A percentile compares a stretch with the other conserved stretches of the same genome.
These are phyloP conservation scores for Nidula niveotomentosa DNA, from an alignment of 1,284 basidiomycete genomes.

Conservation along the genomic window DNA sequence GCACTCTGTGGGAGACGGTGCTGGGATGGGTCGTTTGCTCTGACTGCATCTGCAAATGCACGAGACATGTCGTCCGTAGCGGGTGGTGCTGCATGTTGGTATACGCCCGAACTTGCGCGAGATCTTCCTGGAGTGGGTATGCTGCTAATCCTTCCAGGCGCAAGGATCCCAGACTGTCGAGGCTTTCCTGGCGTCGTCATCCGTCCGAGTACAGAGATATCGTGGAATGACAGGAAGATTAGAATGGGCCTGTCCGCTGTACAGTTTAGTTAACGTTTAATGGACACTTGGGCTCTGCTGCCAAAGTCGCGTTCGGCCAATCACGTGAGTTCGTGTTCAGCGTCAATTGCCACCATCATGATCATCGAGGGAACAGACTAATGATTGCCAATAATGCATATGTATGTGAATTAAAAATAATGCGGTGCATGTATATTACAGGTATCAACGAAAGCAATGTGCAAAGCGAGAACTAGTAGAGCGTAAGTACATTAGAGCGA, in stretches of 20 bases:
- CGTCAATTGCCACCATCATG: no score
- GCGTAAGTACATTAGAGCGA: conserved; percentile 16
- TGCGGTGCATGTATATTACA: background rate
- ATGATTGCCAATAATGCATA: no score
- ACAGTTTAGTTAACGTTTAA: no score
- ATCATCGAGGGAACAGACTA: no score
- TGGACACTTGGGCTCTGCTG: no score
- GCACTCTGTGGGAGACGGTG: conserved; percentile 48
- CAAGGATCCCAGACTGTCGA: conserved; percentile 57
- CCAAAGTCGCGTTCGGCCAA: no score
- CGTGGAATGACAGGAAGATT: background rate
- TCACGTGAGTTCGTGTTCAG: no score
- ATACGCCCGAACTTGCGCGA: conserved; percentile 57
- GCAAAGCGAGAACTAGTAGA: background rate
- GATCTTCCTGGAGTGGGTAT: conserved; percentile 74
- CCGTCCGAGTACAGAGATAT: background rate
- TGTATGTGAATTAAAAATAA: no score
- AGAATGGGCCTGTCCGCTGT: no score
- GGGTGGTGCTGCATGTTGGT: conserved; percentile 24
- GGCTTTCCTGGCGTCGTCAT: conserved; percentile 51
- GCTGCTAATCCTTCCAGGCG: conserved; percentile 51
- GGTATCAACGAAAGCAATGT: background rate
- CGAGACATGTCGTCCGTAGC: conserved; percentile 59
- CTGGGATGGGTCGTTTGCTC: conserved; percentile 72
- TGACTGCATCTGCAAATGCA: conserved; percentile 76